Conservation (phyloP, 2,329 filamentous ascomycete species). For the Calonectria pteridis region DNA sequence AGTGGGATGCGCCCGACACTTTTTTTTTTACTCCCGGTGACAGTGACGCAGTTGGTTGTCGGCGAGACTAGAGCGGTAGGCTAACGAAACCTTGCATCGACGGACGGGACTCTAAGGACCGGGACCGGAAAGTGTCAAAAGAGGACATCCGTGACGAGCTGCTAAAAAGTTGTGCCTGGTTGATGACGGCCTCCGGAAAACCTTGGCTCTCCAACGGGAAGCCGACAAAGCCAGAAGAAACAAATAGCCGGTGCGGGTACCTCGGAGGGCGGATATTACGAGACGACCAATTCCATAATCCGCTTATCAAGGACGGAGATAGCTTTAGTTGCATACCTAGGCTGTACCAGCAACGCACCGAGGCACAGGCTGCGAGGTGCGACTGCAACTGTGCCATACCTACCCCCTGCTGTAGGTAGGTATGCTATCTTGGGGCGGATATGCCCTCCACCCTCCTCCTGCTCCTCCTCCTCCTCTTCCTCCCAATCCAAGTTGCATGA, state of each 20-base stretch:
- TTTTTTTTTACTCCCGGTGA: background rate
- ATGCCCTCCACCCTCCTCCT: too few relatives aligned
- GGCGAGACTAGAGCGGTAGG: background rate
- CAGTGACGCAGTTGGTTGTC: background rate
- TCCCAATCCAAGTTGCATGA: constrained; percentile 8
- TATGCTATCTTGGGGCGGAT: background rate
- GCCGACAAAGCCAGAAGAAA: background rate
- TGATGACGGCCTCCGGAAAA: background rate
- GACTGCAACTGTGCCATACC: background rate
- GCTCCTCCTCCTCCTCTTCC: background rate
- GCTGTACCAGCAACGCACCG: constrained; percentile 1
- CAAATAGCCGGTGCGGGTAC: background rate
- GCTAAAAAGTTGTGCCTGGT: background rate
- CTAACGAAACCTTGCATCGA: constrained; percentile 11
- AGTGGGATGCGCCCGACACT: background rate
- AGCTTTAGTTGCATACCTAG: background rate
- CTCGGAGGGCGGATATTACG: background rate
- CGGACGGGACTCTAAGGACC: background rate
- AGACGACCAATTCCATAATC: background rate
- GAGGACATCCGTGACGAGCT: background rate
- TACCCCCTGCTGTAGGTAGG: too few relatives aligned
- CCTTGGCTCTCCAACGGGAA: background rate
- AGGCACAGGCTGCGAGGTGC: constrained; percentile 1
- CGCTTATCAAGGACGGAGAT: background rate
- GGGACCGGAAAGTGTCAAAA: background rate